Evolutionary conservation across 2,329 filamentous ascomycete genomes (phyloP), one percentile per base, ranked within the genome.

Genomic region (Cytospora mali): DNA sequence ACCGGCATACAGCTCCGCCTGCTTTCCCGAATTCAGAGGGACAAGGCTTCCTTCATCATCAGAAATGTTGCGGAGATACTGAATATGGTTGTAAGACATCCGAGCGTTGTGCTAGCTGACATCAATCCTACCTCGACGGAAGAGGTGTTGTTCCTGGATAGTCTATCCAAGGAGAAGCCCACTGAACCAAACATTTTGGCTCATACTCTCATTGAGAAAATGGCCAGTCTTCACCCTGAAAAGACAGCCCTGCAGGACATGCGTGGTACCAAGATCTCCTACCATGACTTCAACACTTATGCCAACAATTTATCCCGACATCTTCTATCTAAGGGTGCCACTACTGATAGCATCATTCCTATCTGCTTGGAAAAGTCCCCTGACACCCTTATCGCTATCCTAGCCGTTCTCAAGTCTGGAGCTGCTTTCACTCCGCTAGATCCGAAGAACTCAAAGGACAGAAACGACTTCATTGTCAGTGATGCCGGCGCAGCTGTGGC

Each of bases 381-480:
- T 21, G 23, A 55, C 9, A 27, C 53, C 31, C 48, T 68, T 2
- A 50, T 67, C 11, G 16, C 67, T 4, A 61, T 69, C 33, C 39
- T 70, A 2, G 66, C 64, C 14, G 58, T 69, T 0, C 65, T 70
- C n/a, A 70, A 70, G 58, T 58, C 69, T 5, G 69, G 69, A 1
- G 60, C 66, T 18, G 67, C 62, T 0, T 70, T 69, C 46, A 64
- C 58, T 2, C 50, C 67, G 0, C 51, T 70, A 11, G 66, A 69
- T 14, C 68, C 68, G 6, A 62, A 67, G 1, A 61, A 55, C 13
- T 66, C 69, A 0, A 4, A 21, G 18, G 64, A 53, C 18, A 59
- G 68, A 10, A 65, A 66, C 1, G 50, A 65, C 33, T 66, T 67
- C 29, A 62, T 70, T 7, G 11, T 68, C 13, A 33, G 39, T 2